These are phyloP conservation scores for Saccharomyces hybrid DNA, from an alignment of 1,139 yeast genomes.

Conservation along the genomic window DNA sequence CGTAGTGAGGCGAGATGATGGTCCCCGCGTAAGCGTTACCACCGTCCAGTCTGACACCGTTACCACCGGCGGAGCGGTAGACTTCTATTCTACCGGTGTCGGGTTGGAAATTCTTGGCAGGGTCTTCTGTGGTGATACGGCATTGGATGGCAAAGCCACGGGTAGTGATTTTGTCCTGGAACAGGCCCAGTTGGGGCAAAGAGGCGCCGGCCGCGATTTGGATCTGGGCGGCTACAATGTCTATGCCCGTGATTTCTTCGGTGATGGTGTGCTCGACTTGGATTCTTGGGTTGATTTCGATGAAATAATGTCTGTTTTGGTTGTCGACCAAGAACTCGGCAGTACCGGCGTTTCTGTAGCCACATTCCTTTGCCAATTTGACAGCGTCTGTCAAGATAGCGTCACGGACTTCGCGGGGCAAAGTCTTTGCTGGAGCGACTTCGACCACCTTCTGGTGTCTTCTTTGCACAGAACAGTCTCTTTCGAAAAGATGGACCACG, in stretches of 20 bases:
- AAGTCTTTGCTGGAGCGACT: conserved; percentile 93
- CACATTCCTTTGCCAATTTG: conserved; percentile 74
- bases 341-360: conserved; percentile 95
- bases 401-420: conserved; percentile 73
- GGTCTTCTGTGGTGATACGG: conserved; percentile 97
- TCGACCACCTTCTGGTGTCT: conserved; percentile 98
- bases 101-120: conserved; percentile 90
- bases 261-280: conserved; percentile 98
- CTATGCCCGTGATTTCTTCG: conserved; percentile 96
- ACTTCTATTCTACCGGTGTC: conserved; percentile 97
- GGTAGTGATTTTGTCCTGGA: conserved; percentile 87
- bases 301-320: conserved; percentile 91
- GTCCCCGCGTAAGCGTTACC: conserved; percentile 98
- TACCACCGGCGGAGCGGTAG: conserved; percentile 96
- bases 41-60: conserved; percentile 96
- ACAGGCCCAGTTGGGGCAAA: conserved; percentile 76
- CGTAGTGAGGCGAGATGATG: conserved; percentile 91
- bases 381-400: conserved; percentile 92
- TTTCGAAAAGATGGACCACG: conserved; percentile 87
- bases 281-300: conserved; percentile 95
- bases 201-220: conserved; percentile 98
- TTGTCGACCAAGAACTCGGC: conserved; percentile 92
- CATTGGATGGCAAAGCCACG: conserved; percentile 98
- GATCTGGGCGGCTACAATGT: conserved; percentile 93
- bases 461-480: conserved; percentile 98